Evolutionary conservation across 257 asterid species (phyloP), one percentile per base, ranked within the genome.

Genomic region (Ballota nigra): DNA sequence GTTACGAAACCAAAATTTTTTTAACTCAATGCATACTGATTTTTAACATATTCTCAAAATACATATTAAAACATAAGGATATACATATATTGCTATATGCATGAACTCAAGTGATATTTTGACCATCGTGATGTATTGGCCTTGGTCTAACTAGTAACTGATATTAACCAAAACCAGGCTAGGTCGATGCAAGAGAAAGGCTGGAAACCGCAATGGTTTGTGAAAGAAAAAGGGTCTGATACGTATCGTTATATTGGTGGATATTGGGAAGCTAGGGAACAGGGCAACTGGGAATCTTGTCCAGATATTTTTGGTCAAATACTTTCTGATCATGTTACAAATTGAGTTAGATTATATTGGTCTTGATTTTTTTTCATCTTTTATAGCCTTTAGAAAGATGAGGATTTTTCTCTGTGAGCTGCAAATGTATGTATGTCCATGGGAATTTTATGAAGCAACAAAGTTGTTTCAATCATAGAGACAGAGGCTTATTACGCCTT

Each of bases 261-360:
- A n/a, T 93, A 90, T 24, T 93, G 98, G 98, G 98, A 93, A 77
- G 96, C 98, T 49, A 86, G 96, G 81, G 94, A 90, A 70, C 71
- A 74, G 52, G 85, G 87, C 33, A 83, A 83, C 71, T 93, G 98
- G 98, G 96, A 86, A 24, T 81, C 85, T 2, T 88, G 98, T 61
- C 97, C 92, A 5, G 92, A 90, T 80, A 89, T 90, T 80, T 93
- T 93, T 84, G 96, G 96, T 62, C 90, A 89, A 43, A 65, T 86
- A 65, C 75, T 77, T 13, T 59, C 92, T 38, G 90, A 89, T 63
- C 87, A 89, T 71, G 77, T 58, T 26, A 58, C 71, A 68, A 91
- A 82, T 13, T 78, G 75, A 75, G 71, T 57, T 67, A 20, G 63
- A 66, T 19, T 51, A 56, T 18, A 40, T 65, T 36, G 19, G 6